Evolutionary conservation across 202 grass and related monocot genomes (phyloP).

Genomic region (Bolboschoenoplectus hybrid): DNA sequence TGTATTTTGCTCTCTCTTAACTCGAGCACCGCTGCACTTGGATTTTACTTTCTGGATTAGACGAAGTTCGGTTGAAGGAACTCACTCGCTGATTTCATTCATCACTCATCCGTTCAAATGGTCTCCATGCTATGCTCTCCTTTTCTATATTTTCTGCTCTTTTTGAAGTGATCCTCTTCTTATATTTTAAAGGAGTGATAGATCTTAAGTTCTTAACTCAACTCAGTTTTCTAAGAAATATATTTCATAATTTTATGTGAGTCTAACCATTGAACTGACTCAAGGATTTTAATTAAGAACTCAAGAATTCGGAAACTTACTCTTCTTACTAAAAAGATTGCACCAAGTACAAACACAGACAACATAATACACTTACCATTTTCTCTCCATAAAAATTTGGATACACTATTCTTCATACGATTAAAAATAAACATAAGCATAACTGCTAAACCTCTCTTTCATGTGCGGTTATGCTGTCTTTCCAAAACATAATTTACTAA

Average conservation of each 20-base stretch:
- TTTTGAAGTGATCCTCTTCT: no score
- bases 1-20: background rate
- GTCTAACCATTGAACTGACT: background rate
- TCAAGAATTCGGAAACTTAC: background rate
- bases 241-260: no score
- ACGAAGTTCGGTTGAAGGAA: no score
- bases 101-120: no score
- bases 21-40: no score
- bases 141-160: no score
- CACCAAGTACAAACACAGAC: background rate
- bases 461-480: slow-evolving; percentile 30
- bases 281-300: background rate
- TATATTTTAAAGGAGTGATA: no score
- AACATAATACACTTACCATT: slow-evolving; percentile 21
- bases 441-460: slow-evolving; percentile 14
- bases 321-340: background rate
- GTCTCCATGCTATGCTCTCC: no score
- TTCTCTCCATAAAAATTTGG: slow-evolving; percentile 21
- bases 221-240: no score
- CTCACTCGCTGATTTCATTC: no score
- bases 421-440: slow-evolving; percentile 32
- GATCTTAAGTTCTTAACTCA: no score
- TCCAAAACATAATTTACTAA: slow-evolving; percentile 40
- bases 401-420: slow-evolving; percentile 13
- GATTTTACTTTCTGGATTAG: no score